Base-by-base conservation (phyloP, 129 eudicot genomes). In the Helianthus tuberosus region DNA sequence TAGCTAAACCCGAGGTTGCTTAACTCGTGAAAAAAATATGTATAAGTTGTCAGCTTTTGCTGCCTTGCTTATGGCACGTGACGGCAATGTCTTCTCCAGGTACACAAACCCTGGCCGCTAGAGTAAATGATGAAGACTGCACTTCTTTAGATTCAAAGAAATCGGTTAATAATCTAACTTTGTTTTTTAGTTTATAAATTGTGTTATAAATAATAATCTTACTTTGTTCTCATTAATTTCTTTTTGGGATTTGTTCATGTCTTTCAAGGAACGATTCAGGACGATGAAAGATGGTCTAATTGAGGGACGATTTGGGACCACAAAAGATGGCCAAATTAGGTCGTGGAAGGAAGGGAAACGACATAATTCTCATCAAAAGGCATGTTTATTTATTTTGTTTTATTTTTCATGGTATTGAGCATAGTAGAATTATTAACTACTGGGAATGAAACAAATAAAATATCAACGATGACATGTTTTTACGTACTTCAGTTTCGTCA, bases 341-440 rank as follows among this genome's bases (percentile, higher is more conserved):
- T 83, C 94, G 14, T 94, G 99, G 99, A 91, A 89, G 76, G 97
- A 83, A 81, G 97, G 94, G 11, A 91, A 85, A 84, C 77, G 93
- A 16, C 99, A 94, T 73, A 94, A 94, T 75, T 97, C 99, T 53
- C 88, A 81, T 79, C 82, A 75, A 52, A 94, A 94, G 97, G 97
- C 85, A 71, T 58, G 80, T 38, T 55, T 63, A n/a, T 69, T 1
- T 60, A 58, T 61, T 17, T 75, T 29, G n/a, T 23, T 8, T 36
- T 60, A 49, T 44, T 51, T 20, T 5, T 59, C 74, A 69, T 38
- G 3, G 38, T 23, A 60, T 69, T n/a, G 29, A 14, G 35, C 60
- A 50, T 69, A 54, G 54, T 60, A 60, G 15, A 60, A 71, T 60
- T 4, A 20, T 59, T 49, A 66, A 41, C 11, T 13, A 16, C 16